A percentile compares a stretch with the other conserved stretches of the same genome.
Evolutionary conservation across 164 flowering plant species (phyloP).

Genomic region (Vitis rupestris): DNA sequence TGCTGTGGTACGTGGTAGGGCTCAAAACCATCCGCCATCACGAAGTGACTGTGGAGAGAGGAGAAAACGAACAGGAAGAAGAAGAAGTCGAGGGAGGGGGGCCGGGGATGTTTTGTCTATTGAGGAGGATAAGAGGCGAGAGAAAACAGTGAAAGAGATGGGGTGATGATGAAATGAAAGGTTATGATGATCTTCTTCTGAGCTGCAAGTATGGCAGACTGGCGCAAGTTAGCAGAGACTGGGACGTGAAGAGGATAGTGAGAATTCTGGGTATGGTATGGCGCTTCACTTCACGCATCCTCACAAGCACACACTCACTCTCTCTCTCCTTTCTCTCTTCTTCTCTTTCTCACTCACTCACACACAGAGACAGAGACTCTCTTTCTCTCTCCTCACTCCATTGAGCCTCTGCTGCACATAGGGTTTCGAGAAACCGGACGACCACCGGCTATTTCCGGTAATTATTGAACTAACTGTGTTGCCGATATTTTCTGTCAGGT

Average conservation of each 20-base stretch:
- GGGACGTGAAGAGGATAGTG: slow-evolving; percentile 9
- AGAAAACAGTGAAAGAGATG: slow-evolving; percentile 16
- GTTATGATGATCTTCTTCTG: slow-evolving; percentile 15
- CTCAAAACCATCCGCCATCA: slow-evolving; percentile 63
- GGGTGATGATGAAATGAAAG: slow-evolving; percentile 21
- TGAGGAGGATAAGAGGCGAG: neutral
- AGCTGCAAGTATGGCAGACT: slow-evolving; percentile 20
- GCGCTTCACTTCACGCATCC: slow-evolving; percentile 11
- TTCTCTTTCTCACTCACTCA: slow-evolving; percentile 1
- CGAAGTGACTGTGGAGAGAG: slow-evolving; percentile 2
- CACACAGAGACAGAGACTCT: neutral
- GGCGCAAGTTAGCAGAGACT: slow-evolving; percentile 12
- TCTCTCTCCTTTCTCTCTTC: slow-evolving; percentile 5
- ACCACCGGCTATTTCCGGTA: slow-evolving; percentile 39
- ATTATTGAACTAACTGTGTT: slow-evolving; percentile 13
- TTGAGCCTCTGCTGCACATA: slow-evolving; percentile 2
- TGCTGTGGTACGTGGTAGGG: slow-evolving; percentile 82
- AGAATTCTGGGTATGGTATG: slow-evolving; percentile 2
- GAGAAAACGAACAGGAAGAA: neutral
- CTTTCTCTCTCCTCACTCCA: neutral
- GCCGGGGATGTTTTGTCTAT: too few relatives aligned
- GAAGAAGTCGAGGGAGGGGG: too few relatives aligned
- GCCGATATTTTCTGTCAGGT: slow-evolving; percentile 27
- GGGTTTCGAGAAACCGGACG: slow-evolving; percentile 36
- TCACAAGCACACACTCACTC: slow-evolving; percentile 3